Conservation (phyloP, 2,329 filamentous ascomycete species). For the Calycina marina region DNA sequence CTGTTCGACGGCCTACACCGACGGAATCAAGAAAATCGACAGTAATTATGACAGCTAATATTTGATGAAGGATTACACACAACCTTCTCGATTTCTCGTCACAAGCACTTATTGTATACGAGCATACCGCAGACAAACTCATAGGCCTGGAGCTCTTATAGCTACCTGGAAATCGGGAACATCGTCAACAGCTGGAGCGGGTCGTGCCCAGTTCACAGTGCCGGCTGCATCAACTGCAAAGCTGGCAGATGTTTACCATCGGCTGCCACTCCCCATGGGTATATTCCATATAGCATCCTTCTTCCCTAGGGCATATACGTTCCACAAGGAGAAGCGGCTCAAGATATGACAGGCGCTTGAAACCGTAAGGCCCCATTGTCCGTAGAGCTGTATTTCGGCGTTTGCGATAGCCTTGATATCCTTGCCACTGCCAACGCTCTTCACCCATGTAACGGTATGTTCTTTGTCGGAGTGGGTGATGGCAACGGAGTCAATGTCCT, state of each 20-base stretch:
- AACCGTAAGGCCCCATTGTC: conserved; percentile 48
- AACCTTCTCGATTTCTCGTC: too few relatives aligned
- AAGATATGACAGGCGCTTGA: conserved; percentile 48
- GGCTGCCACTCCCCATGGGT: conserved; percentile 47
- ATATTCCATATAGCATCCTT: conserved; percentile 53
- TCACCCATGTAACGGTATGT: conserved; percentile 31
- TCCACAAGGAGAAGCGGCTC: conserved; percentile 40
- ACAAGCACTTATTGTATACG: not conserved
- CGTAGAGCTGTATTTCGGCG: conserved; percentile 42
- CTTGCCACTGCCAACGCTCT: conserved; percentile 16
- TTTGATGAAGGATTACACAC: too few relatives aligned
- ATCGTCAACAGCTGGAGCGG: conserved; percentile 35
- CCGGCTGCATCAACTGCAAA: conserved; percentile 44
- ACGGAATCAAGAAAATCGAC: too few relatives aligned
- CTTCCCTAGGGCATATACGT: conserved; percentile 40
- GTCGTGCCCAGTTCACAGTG: conserved; percentile 35
- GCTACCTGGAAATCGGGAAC: conserved; percentile 37
- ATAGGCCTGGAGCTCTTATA: conserved; percentile 20
- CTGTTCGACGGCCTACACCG: too few relatives aligned
- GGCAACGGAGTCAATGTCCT: conserved; percentile 40
- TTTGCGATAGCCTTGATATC: conserved; percentile 46
- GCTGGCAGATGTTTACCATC: conserved; percentile 55
- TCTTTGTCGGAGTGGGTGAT: conserved; percentile 46
- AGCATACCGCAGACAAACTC: too few relatives aligned
- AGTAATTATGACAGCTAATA: too few relatives aligned